Evolutionary conservation across 108 stramenopile genomes (phyloP), one percentile per base, ranked within the genome.

Genomic region (Bacterosira constricta): DNA sequence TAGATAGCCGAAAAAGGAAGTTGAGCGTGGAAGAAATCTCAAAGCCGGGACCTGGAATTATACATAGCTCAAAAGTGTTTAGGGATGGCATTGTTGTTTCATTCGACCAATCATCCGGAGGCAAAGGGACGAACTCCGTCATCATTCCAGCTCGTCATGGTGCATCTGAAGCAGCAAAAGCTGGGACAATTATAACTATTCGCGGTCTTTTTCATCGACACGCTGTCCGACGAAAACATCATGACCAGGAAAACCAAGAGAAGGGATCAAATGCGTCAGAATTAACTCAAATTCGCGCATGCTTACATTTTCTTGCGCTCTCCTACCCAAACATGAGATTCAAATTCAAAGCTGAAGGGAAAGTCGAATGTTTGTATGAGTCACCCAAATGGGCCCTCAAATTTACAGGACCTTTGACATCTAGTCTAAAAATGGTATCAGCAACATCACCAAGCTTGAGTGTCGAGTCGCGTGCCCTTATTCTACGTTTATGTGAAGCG

Each of bases 151-250:
- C 51, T 30, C 32, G 1, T 34, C 1, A 44, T 18, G 5, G 9
- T 21, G 8, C 37, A 10, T 45, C 39, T 6, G 30, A 58, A 26
- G 38, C 38, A 20, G 41, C 47, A 6, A 59, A 25, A 29, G 13
- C 74, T 35, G 78, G 78, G 2, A 79, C 78, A 18, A 41, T 38
- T 4, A 35, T 79, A 2, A 52, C 51, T 7, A 53, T 79, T 15
- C 41, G 27, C 15, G 73, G 73, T 1, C 34, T 73, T 12, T 73
- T 79, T 44, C 50, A 79, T 25, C 69, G 37, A 0, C 73, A 73
- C 18, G 63, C 36, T 29, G 78, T 79, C 1, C 30, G 77, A 17
- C 29, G 46, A 21, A 73, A 60, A 34, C 63, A 79, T 20, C 50
- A 55, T 35, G 29, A 18, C 54, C 42, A 4, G 6, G 5, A 17